Evolutionary conservation across 306 rosid species (phyloP).

Genomic region (Cucumis sativus): Cucumber_9930_V3 NC_026660.2:28194501-28195000

Average conservation of each 20-base stretch:
- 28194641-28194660: neutral
- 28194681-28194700: neutral
- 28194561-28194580: neutral
- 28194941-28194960: neutral
- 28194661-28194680: neutral
- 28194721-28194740: neutral
- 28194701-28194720: neutral
- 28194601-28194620: neutral
- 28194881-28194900: neutral
- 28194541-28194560: neutral
- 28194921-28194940: neutral
- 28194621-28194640: neutral
- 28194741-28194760: neutral
- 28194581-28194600: neutral
- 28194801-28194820: neutral
- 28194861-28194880: too few relatives aligned
- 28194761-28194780: neutral
- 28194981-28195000: neutral
- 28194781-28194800: neutral
- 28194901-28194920: neutral
- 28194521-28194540: neutral
- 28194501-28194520: neutral
- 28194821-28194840: neutral
- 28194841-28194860: neutral
- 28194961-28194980: neutral